phyloP scores from a whole-genome alignment of 2,329 filamentous ascomycete genomes.

The Xylariaceae sp. region DNA sequence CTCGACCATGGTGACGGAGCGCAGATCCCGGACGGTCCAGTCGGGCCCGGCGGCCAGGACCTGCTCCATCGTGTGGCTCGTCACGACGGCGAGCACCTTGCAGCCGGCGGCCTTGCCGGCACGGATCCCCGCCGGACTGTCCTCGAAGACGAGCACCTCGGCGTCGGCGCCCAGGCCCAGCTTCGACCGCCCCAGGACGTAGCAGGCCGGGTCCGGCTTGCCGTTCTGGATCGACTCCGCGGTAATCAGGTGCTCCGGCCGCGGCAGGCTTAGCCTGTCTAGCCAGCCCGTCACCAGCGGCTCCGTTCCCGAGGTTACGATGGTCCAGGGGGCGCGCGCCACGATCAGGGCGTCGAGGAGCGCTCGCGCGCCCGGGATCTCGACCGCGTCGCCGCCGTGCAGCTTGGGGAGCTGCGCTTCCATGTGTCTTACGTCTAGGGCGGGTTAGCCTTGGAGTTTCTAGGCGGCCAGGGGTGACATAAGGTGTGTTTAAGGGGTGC shows the following conservation, averaged over 20 bases:
- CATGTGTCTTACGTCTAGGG: slow-evolving; percentile 73
- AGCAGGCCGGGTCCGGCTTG: slow-evolving; percentile 78
- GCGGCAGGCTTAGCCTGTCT: slow-evolving; percentile 64
- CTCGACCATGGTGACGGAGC: slow-evolving; percentile 68
- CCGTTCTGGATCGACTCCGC: slow-evolving; percentile 76
- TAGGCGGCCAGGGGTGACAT: not conserved
- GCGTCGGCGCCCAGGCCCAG: slow-evolving; percentile 55
- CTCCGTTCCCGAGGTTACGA: slow-evolving; percentile 75
- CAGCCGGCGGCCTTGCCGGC: slow-evolving; percentile 86
- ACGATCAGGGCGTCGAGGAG: slow-evolving; percentile 70
- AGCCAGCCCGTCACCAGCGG: slow-evolving; percentile 75
- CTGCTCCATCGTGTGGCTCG: slow-evolving; percentile 76
- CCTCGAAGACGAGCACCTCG: slow-evolving; percentile 77
- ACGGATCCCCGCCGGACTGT: slow-evolving; percentile 82
- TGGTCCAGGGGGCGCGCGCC: slow-evolving; percentile 74
- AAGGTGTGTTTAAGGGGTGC: slow-evolving; percentile 3
- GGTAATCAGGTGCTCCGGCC: slow-evolving; percentile 68
- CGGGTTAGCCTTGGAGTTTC: slow-evolving; percentile 4
- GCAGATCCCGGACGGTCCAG: slow-evolving; percentile 82
- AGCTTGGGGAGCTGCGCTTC: slow-evolving; percentile 78
- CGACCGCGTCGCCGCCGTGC: slow-evolving; percentile 76
- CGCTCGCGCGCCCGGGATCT: slow-evolving; percentile 80
- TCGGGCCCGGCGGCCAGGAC: slow-evolving; percentile 78
- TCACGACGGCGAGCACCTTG: slow-evolving; percentile 80
- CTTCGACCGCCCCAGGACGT: slow-evolving; percentile 66